A percentile compares a stretch with the other conserved stretches of the same genome.
These are phyloP conservation scores for Phytophthora parvispora DNA, from an alignment of 352 stramenopile species.

Conservation along the genomic window DNA sequence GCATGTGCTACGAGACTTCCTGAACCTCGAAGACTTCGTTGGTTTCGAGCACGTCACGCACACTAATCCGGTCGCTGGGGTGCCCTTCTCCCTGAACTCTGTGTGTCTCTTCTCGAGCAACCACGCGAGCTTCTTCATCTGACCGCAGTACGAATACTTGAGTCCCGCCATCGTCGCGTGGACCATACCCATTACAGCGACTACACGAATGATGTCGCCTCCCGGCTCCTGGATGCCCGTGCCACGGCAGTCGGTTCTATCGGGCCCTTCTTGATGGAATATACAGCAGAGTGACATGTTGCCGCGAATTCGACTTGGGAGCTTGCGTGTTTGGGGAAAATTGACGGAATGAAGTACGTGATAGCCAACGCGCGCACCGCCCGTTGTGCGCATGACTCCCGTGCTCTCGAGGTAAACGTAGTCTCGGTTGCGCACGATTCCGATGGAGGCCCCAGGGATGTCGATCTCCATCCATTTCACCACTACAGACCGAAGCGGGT, in stretches of 20 bases:
- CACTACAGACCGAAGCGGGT: neutral
- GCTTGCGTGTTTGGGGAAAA: neutral
- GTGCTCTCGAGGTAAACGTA: neutral
- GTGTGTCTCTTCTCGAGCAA: constrained; percentile 17
- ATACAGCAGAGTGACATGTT: neutral
- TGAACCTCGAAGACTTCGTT: constrained; percentile 6
- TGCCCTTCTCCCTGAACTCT: neutral
- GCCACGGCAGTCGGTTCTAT: neutral
- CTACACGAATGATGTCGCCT: neutral
- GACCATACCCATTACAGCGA: neutral
- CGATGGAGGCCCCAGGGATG: neutral
- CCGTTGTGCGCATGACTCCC: neutral
- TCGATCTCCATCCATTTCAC: neutral
- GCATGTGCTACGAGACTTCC: constrained; percentile 15
- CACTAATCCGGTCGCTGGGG: neutral
- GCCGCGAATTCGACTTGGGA: neutral
- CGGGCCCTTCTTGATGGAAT: neutral
- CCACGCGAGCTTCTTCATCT: constrained; percentile 69
- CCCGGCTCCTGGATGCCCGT: neutral
- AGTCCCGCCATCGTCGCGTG: neutral
- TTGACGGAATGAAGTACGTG: neutral
- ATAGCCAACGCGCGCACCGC: neutral
- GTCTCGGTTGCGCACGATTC: neutral
- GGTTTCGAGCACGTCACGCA: constrained; percentile 29
- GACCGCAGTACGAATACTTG: constrained; percentile 21